Evolutionary conservation across 2,329 filamentous ascomycete genomes (phyloP).

Genomic region (Penicillium decumbens): DNA sequence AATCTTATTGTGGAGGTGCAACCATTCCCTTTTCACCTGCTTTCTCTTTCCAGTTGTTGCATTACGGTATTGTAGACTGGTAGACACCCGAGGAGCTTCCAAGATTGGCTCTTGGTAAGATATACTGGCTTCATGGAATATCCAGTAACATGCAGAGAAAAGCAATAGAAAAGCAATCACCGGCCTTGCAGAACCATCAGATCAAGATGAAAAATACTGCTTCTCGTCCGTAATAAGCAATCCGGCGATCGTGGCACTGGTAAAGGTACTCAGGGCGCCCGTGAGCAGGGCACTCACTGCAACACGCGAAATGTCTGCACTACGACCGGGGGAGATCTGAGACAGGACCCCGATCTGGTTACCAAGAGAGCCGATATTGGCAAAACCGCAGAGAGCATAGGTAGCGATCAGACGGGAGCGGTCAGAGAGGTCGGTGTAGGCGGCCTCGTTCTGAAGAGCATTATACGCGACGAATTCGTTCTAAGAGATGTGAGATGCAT

Average conservation of each 20-base stretch:
- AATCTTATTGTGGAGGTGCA: neutral
- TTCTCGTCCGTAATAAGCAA: conserved; percentile 61
- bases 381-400: conserved; percentile 76
- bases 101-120: neutral
- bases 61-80: neutral
- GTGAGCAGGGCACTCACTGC: conserved; percentile 73
- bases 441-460: conserved; percentile 48
- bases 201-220: conserved; percentile 18
- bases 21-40: neutral
- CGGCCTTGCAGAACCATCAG: neutral
- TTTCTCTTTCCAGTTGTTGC: neutral
- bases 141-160: neutral
- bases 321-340: conserved; percentile 70
- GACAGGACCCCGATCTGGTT: conserved; percentile 85
- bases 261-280: conserved; percentile 73
- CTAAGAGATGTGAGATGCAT: conserved; percentile 22
- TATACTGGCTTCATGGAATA: neutral
- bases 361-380: conserved; percentile 81
- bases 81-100: neutral
- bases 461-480: conserved; percentile 78
- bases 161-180: neutral
- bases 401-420: conserved; percentile 78
- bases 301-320: conserved; percentile 69
- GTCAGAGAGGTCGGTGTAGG: conserved; percentile 57
- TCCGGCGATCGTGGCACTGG: conserved; percentile 71